Conservation (phyloP, 1,284 basidiomycete genomes). For the Ustilago vetiveriae region DNA sequence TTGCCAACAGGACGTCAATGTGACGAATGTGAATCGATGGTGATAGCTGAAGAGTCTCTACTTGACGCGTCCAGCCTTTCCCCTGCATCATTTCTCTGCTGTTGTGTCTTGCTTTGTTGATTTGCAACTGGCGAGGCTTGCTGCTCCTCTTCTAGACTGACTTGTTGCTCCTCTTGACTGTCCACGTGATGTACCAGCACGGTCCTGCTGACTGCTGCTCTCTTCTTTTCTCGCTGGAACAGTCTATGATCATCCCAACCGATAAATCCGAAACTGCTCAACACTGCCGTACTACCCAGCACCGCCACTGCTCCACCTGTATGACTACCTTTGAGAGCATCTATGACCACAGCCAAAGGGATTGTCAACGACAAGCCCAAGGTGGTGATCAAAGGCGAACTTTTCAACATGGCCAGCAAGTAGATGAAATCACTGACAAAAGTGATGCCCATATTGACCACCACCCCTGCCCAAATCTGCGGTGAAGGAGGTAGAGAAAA, state of each 20-base stretch:
- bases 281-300: constrained; percentile 52
- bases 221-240: constrained; percentile 21
- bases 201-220: too few species aligned
- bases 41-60: background rate
- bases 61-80: too few species aligned
- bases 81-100: too few species aligned
- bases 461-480: constrained; percentile 75
- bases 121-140: too few species aligned
- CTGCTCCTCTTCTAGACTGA: too few species aligned
- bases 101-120: too few species aligned
- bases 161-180: too few species aligned
- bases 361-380: constrained; percentile 95
- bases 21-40: too few species aligned
- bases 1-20: too few species aligned
- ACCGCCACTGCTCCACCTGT: constrained; percentile 50
- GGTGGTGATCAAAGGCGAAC: constrained; percentile 85
- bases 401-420: constrained; percentile 87
- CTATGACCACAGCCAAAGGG: constrained; percentile 84
- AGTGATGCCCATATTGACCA: constrained; percentile 79
- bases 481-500: constrained; percentile 78
- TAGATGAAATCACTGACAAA: constrained; percentile 63
- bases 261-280: constrained; percentile 51
- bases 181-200: too few species aligned
- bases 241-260: constrained; percentile 36
- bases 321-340: constrained; percentile 73